phyloP scores from a whole-genome alignment of 257 asterid species.

The Nicotiana attenuata region DNA sequence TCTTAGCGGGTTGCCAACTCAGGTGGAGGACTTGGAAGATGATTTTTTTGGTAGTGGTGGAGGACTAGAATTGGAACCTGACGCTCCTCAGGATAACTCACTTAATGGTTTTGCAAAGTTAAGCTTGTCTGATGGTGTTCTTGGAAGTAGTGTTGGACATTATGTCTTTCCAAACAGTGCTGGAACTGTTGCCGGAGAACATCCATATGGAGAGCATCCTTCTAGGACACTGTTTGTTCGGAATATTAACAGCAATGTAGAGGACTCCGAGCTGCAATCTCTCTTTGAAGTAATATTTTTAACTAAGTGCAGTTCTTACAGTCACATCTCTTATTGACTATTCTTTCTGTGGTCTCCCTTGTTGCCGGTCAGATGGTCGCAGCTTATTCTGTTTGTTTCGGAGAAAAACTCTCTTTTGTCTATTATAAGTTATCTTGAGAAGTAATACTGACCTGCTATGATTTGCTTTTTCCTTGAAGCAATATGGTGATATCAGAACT shows the following conservation, averaged over 20 bases:
- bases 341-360: not conserved
- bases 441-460: constrained; percentile 1
- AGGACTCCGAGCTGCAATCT: constrained; percentile 79
- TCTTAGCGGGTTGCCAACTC: constrained; percentile 81
- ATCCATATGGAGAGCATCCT: constrained; percentile 98
- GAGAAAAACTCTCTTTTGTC: not conserved
- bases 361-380: not conserved
- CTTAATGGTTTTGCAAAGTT: constrained; percentile 48
- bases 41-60: constrained; percentile 96
- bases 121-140: constrained; percentile 42
- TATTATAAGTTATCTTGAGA: not conserved
- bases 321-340: not conserved
- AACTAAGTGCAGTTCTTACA: not conserved
- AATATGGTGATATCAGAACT: constrained; percentile 95
- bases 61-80: constrained; percentile 78
- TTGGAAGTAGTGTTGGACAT: constrained; percentile 35
- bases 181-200: constrained; percentile 73
- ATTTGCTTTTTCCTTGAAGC: constrained; percentile 35
- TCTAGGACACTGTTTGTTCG: constrained; percentile 94
- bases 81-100: constrained; percentile 43
- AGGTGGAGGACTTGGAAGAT: constrained; percentile 87
- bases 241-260: constrained; percentile 91
- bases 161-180: constrained; percentile 52
- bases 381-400: not conserved
- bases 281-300: constrained; percentile 72